Percentiles rank a stretch among this genome's conserved stretches.
Evolutionary conservation across 768 basidiomycete genomes (phyloP).

Genomic region (Tricholoma hemisulphureum): DNA sequence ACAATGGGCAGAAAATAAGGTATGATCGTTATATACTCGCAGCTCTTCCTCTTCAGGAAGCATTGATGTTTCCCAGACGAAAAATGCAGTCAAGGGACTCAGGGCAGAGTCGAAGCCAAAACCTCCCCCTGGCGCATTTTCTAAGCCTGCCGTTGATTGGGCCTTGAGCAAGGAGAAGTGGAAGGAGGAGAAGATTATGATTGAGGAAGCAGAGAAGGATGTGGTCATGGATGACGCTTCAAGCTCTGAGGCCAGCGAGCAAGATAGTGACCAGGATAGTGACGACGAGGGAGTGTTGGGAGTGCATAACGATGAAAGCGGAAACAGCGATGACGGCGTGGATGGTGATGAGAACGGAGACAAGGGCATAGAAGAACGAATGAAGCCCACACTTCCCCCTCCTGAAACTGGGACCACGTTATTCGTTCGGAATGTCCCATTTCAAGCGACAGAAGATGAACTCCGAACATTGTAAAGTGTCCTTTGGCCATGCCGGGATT

Average conservation of each 20-base stretch:
- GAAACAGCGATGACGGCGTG: constrained; percentile 38
- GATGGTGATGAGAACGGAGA: constrained; percentile 34
- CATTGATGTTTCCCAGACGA: constrained; percentile 33
- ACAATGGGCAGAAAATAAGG: constrained; percentile 81
- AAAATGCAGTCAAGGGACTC: constrained; percentile 34
- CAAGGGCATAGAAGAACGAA: constrained; percentile 41
- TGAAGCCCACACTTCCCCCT: constrained; percentile 70
- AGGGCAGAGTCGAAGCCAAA: constrained; percentile 45
- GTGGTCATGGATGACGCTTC: constrained; percentile 36
- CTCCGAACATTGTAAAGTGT: constrained; percentile 66
- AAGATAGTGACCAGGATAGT: constrained; percentile 24
- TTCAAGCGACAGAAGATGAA: constrained; percentile 91
- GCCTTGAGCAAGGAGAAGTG: constrained; percentile 92
- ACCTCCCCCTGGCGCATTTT: too few species aligned
- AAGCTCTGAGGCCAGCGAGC: constrained; percentile 26
- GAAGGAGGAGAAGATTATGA: constrained; percentile 72
- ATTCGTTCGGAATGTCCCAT: constrained; percentile 93
- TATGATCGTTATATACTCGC: constrained; percentile 27
- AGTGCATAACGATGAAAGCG: constrained; percentile 41
- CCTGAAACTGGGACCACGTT: constrained; percentile 89
- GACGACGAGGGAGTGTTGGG: constrained; percentile 45
- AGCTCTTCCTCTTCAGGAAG: background rate
- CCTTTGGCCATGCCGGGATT: background rate
- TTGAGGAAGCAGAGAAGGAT: constrained; percentile 38
- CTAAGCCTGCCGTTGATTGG: constrained; percentile 99